These are phyloP conservation scores for Lantana camara DNA, from an alignment of 257 asterid genomes.

Conservation along the genomic window DNA sequence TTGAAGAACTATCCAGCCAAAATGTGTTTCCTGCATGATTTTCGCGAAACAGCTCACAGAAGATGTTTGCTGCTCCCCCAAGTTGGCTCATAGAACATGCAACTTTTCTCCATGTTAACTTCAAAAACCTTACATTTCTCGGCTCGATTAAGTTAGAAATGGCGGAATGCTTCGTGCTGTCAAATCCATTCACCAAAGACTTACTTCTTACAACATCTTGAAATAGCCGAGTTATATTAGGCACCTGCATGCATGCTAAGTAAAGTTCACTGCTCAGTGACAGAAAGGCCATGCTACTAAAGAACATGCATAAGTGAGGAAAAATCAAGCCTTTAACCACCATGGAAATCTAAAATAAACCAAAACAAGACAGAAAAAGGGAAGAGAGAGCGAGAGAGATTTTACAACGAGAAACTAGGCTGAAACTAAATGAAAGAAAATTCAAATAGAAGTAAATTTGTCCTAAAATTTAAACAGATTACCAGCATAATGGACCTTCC, in stretches of 20 bases:
- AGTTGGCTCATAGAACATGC: slow-evolving; percentile 53
- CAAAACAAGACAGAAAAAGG: too few species aligned
- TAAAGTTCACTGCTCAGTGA: slow-evolving; percentile 88
- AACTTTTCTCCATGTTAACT: slow-evolving; percentile 84
- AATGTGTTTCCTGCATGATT: slow-evolving; percentile 65
- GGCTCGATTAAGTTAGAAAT: slow-evolving; percentile 32
- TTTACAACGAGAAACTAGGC: too few species aligned
- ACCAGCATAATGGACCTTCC: slow-evolving; percentile 59
- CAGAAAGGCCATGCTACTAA: slow-evolving; percentile 32
- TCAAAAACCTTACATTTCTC: slow-evolving; percentile 46
- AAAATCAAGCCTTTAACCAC: too few species aligned
- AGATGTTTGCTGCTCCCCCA: slow-evolving; percentile 83
- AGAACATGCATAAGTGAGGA: too few species aligned
- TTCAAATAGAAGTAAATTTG: background rate
- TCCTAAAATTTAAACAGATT: slow-evolving; percentile 41
- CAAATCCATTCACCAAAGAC: slow-evolving; percentile 50
- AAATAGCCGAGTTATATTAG: slow-evolving; percentile 52
- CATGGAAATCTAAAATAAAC: too few species aligned
- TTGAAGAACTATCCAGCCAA: slow-evolving; percentile 97
- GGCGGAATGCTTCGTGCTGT: slow-evolving; percentile 37
- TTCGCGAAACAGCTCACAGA: slow-evolving; percentile 68
- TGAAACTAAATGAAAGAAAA: background rate
- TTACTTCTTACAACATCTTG: slow-evolving; percentile 49
- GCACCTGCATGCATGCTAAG: slow-evolving; percentile 94
- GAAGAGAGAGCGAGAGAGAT: background rate